A percentile compares a stretch with the other conserved stretches of the same genome.
phyloP scores from a whole-genome alignment of 2,329 filamentous ascomycete species.

The Annulohypoxylon truncatum region DNA sequence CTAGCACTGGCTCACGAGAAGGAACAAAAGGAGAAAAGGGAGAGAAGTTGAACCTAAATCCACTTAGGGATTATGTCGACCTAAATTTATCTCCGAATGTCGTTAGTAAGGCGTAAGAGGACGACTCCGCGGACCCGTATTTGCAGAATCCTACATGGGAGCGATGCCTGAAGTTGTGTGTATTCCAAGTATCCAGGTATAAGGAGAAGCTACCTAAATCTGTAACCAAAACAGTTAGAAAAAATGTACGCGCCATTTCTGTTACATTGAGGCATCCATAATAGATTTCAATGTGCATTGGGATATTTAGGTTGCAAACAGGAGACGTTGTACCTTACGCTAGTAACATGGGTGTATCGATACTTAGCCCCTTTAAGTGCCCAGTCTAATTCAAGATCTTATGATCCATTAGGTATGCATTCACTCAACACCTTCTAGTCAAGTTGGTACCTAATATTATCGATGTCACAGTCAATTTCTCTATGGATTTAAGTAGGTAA shows the following conservation, averaged over 20 bases:
- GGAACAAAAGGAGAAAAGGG: background rate
- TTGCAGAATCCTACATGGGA: no score
- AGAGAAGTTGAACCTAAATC: background rate
- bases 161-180: no score
- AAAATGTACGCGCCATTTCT: background rate
- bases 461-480: background rate
- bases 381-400: background rate
- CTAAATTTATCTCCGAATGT: constrained; percentile 7
- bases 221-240: background rate
- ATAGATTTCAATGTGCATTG: background rate
- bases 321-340: background rate
- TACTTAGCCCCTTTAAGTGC: background rate
- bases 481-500: background rate
- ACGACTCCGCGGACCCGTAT: constrained; percentile 1
- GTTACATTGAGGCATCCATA: background rate
- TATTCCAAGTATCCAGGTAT: no score
- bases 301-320: background rate
- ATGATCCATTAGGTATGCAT: background rate
- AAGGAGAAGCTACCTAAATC: background rate
- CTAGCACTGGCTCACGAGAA: background rate
- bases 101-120: constrained; percentile 9
- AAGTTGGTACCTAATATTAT: constrained; percentile 20
- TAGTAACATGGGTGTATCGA: background rate
- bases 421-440: background rate
- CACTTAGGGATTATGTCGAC: background rate